A percentile compares a stretch with the other conserved stretches of the same genome.
Evolutionary conservation across 768 basidiomycete species (phyloP).

Genomic region (Tubosaeta brunneosetosa): DNA sequence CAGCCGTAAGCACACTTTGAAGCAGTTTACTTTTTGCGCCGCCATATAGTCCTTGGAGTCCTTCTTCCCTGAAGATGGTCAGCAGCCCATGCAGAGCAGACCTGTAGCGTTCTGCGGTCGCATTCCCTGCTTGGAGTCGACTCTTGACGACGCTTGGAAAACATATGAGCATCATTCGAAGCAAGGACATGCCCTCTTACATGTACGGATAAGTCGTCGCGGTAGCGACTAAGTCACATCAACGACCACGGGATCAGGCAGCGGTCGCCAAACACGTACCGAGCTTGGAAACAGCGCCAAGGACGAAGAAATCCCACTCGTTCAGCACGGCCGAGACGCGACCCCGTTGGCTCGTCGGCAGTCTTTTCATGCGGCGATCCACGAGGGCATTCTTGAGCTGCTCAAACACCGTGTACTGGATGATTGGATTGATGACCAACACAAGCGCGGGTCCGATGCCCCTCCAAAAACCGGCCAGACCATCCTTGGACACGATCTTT

Average conservation of each 20-base stretch:
- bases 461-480: conserved; percentile 79
- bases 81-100: conserved; percentile 75
- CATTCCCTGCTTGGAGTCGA: conserved; percentile 71
- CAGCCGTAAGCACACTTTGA: conserved; percentile 90
- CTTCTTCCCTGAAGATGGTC: conserved; percentile 75
- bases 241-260: background rate
- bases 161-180: background rate
- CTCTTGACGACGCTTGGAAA: conserved; percentile 62
- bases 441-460: conserved; percentile 93
- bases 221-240: conserved; percentile 39
- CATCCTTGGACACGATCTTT: conserved; percentile 68
- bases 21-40: conserved; percentile 84
- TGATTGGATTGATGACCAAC: conserved; percentile 90
- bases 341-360: conserved; percentile 44
- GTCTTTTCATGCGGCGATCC: conserved; percentile 50
- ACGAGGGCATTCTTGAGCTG: conserved; percentile 86
- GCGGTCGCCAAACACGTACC: conserved; percentile 36
- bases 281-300: conserved; percentile 93
- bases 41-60: conserved; percentile 77
- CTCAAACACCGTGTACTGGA: conserved; percentile 93
- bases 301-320: conserved; percentile 88
- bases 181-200: conserved; percentile 34
- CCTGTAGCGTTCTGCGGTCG: conserved; percentile 62
- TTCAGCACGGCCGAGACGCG: conserved; percentile 40
- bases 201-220: conserved; percentile 70